Evolutionary conservation across 495 filamentous ascomycete genomes (phyloP), one percentile per base, ranked within the genome.

Genomic region (Penicillium cataractarum): DNA sequence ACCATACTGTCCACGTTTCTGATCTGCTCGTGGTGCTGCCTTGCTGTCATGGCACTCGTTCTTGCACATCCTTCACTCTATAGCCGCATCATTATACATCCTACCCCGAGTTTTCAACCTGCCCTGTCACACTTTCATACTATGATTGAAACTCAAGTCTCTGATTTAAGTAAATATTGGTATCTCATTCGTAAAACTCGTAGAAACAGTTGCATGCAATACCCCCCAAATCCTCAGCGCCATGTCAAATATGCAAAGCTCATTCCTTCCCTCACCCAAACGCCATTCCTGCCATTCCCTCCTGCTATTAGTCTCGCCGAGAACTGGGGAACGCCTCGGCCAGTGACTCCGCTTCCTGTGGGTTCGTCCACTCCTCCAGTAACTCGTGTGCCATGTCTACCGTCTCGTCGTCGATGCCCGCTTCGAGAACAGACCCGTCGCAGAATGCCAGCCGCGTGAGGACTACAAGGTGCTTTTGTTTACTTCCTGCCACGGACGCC

Each of bases 311-410:
- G 12, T 77, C 73, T 48, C 69, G 65, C 42, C 73, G 71, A 21
- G 76, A 75, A 60, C 74, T 81, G 10, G 76, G 79, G 71, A 88
- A 90, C 27, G 82, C 85, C 35, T 77, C 77, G 17, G 84, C 74
- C 31, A 92, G 72, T 6, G 82, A 86, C 71, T 89, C 87, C 3
- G 87, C 89, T 72, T 92, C 89, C 64, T 92, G 85, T 8, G 87
- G 87, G 65, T 83, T 90, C 26, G 90, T 80, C 65, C 82, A 82
- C 55, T 83, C 80, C 65, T 91, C 87, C 49, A 92, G 68, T 62
- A 92, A 77, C 63, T 77, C 73, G 65, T 88, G 85, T 55, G 89
- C 89, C 72, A 80, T 83, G 56, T 90, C 87, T 21, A 87, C 80
- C 13, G 86, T 85, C 52, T 87, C 87, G 54, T 89, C 85, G 22